phyloP scores from a whole-genome alignment of 2,329 filamentous ascomycete species.

The Calonectria honghensis region DNA sequence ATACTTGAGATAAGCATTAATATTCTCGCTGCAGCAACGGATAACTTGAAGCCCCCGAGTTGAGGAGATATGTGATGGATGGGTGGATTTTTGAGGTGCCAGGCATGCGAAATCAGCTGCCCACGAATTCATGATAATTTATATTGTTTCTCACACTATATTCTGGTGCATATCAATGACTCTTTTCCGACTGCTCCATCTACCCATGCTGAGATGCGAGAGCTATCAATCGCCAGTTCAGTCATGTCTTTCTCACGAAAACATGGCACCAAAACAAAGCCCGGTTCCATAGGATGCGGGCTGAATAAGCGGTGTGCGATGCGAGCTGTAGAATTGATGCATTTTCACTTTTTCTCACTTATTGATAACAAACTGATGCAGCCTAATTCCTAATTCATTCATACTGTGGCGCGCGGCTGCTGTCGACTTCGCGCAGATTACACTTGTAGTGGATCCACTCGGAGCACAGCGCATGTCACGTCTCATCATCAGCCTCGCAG shows the following conservation, averaged over 20 bases:
- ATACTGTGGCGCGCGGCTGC: not conserved
- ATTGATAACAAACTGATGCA: not conserved
- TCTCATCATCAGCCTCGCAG: slow-evolving; percentile 60
- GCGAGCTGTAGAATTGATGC: not conserved
- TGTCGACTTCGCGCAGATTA: slow-evolving; percentile 22
- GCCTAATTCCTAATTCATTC: not conserved
- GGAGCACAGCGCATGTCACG: slow-evolving; percentile 43
- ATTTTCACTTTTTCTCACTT: not conserved
- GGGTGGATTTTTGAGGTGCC: not conserved
- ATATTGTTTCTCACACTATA: slow-evolving; percentile 31
- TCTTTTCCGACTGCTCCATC: not conserved
- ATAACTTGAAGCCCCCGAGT: slow-evolving; percentile 84
- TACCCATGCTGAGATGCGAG: not conserved
- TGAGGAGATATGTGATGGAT: slow-evolving; percentile 16
- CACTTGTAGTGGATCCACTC: slow-evolving; percentile 48
- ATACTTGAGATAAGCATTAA: slow-evolving; percentile 16
- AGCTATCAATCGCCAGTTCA: not conserved
- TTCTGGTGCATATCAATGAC: no score
- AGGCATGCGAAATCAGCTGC: slow-evolving; percentile 21
- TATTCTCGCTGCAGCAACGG: slow-evolving; percentile 77
- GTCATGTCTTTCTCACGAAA: not conserved
- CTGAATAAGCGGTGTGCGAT: not conserved
- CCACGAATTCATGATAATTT: slow-evolving; percentile 46
- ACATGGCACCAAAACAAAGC: not conserved
- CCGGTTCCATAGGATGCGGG: not conserved